phyloP scores from a whole-genome alignment of 1,139 yeast species.

The Scheffersomyces quercinus region DNA sequence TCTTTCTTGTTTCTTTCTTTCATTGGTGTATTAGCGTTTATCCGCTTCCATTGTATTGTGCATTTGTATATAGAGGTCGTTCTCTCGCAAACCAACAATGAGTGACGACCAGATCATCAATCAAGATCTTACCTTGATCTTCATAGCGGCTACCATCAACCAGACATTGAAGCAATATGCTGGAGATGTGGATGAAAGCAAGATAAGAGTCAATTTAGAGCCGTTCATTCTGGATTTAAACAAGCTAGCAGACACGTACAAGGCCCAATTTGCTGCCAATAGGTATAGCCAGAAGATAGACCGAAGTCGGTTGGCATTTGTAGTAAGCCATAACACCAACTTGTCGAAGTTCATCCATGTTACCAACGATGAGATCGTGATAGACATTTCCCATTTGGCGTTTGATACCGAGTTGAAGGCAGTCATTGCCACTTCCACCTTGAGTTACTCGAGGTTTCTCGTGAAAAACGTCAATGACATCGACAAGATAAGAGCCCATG shows the following conservation, averaged over 20 bases:
- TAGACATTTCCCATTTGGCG: conserved; percentile 13
- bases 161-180: conserved; percentile 18
- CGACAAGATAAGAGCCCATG: conserved; percentile 4
- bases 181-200: conserved; percentile 8
- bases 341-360: conserved; percentile 21
- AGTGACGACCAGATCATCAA: conserved; percentile 6
- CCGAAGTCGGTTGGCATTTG: conserved; percentile 8
- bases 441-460: conserved; percentile 25
- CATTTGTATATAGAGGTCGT: too few species aligned
- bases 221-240: conserved; percentile 21
- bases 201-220: conserved; percentile 16
- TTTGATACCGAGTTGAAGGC: conserved; percentile 21
- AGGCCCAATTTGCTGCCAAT: conserved; percentile 9
- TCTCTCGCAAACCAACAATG: too few species aligned
- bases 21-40: too few species aligned
- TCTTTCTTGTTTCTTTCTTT: too few species aligned
- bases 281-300: conserved; percentile 8
- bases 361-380: conserved; percentile 16
- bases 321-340: conserved; percentile 11
- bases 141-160: conserved; percentile 34
- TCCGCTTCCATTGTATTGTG: too few species aligned
- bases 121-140: conserved; percentile 22
- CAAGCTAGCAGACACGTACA: conserved; percentile 16
- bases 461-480: conserved; percentile 31
- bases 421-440: conserved; percentile 26